Base-by-base conservation (phyloP, 1,284 basidiomycete genomes). In the Cryptococcus sp. region DNA sequence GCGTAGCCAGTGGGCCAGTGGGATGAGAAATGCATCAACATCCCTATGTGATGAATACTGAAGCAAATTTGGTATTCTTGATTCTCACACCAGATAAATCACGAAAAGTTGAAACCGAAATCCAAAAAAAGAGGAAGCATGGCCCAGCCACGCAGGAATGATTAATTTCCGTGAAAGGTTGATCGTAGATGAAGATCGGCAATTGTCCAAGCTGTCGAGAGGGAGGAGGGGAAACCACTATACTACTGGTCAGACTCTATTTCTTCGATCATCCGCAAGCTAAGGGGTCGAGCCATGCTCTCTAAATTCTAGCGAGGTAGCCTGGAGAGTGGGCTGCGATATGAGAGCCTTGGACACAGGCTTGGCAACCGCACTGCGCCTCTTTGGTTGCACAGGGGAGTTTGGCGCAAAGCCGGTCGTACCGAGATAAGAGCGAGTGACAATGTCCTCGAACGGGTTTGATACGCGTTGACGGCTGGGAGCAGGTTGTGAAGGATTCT, bases 371-470 rank as follows among this genome's bases (percentile, higher is more conserved):
- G 62, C 62, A 53, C 63, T 63, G 40, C 64, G 45, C 40, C 66
- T 49, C 43, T 69, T 66, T 11, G 61, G 49, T 37, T 43, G 54
- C 34, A 51, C 50, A 22, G 41, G 41, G 37, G 50, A 46, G 13
- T 52, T 44, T 19, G 39, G 29, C n/a, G 44, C 50, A 6, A 37
- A 19, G 37, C 29, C 52, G 23, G 64, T 59, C 13, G 68, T 66
- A 49, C 63, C 67, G 39, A 73, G 63, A 49, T 72, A 76, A 1
- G 69, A 70, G 20, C 72, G 64, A 25, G 69, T 70, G 26, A 72
- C 74, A 22, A 75, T 71, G 58, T 78, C 76, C 58, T 78, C 76
- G 58, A 79, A 79, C 5, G 76, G 77, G 55, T 79, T 79, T 50
- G 58, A 55, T 19, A 48, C 37, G 38, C 57, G 49, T 40, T 52